Evolutionary conservation across 2,329 filamentous ascomycete genomes (phyloP).

Genomic region (Aspergillus sergii): DNA sequence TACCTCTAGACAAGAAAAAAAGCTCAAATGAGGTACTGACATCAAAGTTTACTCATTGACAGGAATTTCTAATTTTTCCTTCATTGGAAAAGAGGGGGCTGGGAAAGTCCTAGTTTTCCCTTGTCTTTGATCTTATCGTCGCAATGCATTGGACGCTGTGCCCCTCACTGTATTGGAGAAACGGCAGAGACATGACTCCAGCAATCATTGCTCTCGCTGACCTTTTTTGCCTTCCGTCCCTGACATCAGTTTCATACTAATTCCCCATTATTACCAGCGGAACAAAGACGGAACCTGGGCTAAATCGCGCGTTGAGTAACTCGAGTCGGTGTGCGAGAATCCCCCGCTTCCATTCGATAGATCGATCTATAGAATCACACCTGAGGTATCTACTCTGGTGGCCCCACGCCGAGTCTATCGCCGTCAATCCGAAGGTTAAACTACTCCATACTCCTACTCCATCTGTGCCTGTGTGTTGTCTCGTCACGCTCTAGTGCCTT

Average conservation of each 20-base stretch:
- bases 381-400: neutral
- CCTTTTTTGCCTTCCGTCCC: slow-evolving; percentile 5
- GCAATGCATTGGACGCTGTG: neutral
- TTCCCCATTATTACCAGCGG: neutral
- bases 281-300: neutral
- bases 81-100: slow-evolving; percentile 4
- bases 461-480: slow-evolving; percentile 3
- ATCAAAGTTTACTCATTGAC: neutral
- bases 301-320: neutral
- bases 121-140: neutral
- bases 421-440: neutral
- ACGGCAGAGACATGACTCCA: neutral
- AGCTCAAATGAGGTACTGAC: slow-evolving; percentile 1
- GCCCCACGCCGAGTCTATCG: neutral
- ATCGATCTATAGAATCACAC: neutral
- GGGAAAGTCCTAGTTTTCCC: neutral
- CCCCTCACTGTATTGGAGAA: slow-evolving; percentile 8
- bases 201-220: neutral
- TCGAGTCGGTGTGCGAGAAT: neutral
- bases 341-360: neutral
- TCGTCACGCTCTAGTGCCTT: neutral
- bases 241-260: slow-evolving; percentile 7
- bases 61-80: neutral
- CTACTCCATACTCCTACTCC: neutral
- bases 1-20: neutral